These are phyloP conservation scores for Pharnaceum exiguum DNA, from an alignment of 148 eudicot species.

Conservation along the genomic window DNA sequence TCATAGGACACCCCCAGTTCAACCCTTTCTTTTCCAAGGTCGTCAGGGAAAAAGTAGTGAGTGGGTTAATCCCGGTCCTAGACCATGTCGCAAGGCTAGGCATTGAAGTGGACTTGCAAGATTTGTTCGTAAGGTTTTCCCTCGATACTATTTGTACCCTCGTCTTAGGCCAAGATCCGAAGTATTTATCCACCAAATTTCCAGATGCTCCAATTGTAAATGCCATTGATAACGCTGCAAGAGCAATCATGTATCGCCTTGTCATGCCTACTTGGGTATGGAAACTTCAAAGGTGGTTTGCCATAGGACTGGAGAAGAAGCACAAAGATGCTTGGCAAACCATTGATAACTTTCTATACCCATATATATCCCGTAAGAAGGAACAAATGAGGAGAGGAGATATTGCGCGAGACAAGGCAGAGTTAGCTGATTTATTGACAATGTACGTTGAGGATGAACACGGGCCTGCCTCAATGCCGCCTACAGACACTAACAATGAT, in stretches of 20 bases:
- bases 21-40: slow-evolving; percentile 18
- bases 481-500: neutral
- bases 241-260: slow-evolving; percentile 28
- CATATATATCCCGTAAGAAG: slow-evolving; percentile 11
- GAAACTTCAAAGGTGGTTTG: slow-evolving; percentile 43
- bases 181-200: slow-evolving; percentile 17
- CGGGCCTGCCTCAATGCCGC: neutral
- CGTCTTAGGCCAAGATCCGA: slow-evolving; percentile 38
- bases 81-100: slow-evolving; percentile 12
- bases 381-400: slow-evolving; percentile 3
- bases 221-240: slow-evolving; percentile 31
- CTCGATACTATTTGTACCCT: slow-evolving; percentile 35
- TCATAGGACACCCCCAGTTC: slow-evolving; percentile 25
- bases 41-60: slow-evolving; percentile 28
- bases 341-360: slow-evolving; percentile 18
- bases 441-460: slow-evolving; percentile 21
- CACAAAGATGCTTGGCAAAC: slow-evolving; percentile 12
- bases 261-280: slow-evolving; percentile 30
- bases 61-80: slow-evolving; percentile 31
- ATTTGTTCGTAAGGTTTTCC: slow-evolving; percentile 37
- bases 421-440: slow-evolving; percentile 27
- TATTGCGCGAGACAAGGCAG: neutral
- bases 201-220: slow-evolving; percentile 21
- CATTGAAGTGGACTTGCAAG: slow-evolving; percentile 33
- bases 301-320: slow-evolving; percentile 34